Percentiles rank a stretch among this genome's conserved stretches.
phyloP scores from a whole-genome alignment of 2,329 filamentous ascomycete genomes.

The Plenodomus tracheiphilus region DNA sequence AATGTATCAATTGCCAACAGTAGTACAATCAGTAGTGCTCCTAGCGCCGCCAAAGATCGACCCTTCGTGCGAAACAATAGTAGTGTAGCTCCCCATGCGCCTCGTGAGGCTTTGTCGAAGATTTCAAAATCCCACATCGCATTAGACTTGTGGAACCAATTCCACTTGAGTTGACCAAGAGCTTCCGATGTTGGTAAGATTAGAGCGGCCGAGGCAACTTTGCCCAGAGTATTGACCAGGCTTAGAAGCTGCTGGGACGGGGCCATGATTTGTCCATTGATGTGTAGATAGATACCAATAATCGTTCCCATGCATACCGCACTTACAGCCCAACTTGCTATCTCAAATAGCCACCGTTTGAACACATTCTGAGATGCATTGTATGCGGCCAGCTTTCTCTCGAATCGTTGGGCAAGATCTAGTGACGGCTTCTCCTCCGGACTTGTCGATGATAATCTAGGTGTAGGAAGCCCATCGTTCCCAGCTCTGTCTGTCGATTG shows the following conservation, averaged over 20 bases:
- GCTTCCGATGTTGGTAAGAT: constrained; percentile 29
- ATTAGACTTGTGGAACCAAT: constrained; percentile 20
- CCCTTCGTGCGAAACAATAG: constrained; percentile 19
- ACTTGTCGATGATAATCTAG: background rate
- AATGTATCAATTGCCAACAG: constrained; percentile 22
- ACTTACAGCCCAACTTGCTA: constrained; percentile 17
- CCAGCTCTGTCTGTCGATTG: no score
- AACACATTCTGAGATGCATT: constrained; percentile 21
- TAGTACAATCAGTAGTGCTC: constrained; percentile 5
- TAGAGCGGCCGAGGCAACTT: constrained; percentile 21
- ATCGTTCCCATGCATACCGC: constrained; percentile 12
- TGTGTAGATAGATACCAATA: no score
- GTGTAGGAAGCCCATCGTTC: no score
- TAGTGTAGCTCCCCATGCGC: constrained; percentile 14
- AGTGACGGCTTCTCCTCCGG: constrained; percentile 2
- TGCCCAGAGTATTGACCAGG: constrained; percentile 15
- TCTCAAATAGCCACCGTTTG: constrained; percentile 35
- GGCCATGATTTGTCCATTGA: no score
- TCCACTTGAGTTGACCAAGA: constrained; percentile 34
- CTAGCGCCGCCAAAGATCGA: constrained; percentile 14
- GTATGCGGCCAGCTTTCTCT: constrained; percentile 24
- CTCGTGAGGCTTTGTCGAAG: constrained; percentile 29
- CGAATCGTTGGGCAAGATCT: constrained; percentile 23
- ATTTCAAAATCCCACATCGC: constrained; percentile 38
- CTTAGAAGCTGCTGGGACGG: no score